Conservation (phyloP, 2,329 filamentous ascomycete genomes). For the Aspergillus udagawae region DNA sequence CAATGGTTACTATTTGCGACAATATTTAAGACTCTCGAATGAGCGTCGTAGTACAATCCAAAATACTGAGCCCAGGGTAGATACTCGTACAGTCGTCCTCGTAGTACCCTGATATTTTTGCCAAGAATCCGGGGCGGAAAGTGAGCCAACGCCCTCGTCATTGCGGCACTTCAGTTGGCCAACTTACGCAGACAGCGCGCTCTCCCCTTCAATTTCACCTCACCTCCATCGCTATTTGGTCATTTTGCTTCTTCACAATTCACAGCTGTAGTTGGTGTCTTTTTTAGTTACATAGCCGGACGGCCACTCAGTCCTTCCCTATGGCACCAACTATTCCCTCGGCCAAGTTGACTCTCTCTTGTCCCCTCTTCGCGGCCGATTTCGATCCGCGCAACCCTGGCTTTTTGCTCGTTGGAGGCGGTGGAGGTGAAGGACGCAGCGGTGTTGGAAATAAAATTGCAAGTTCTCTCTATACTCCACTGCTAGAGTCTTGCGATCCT, state of each 20-base stretch:
- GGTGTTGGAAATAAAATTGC: constrained; percentile 87
- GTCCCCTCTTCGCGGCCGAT: constrained; percentile 81
- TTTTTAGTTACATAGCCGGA: constrained; percentile 1
- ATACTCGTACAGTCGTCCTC: background rate
- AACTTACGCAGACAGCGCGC: background rate
- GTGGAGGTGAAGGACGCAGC: constrained; percentile 75
- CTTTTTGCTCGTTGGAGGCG: constrained; percentile 77
- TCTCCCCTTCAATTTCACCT: background rate
- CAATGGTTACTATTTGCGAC: background rate
- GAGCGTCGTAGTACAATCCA: background rate
- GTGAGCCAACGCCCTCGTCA: constrained; percentile 2
- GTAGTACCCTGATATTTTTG: constrained; percentile 1
- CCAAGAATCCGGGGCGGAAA: constrained; percentile 27
- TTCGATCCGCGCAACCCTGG: constrained; percentile 78
- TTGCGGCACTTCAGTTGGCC: background rate
- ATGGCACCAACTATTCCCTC: constrained; percentile 40
- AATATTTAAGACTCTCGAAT: background rate
- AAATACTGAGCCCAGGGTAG: background rate
- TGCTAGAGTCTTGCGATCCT: background rate
- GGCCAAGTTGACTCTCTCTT: constrained; percentile 67
- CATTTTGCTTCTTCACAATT: constrained; percentile 6
- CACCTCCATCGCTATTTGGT: background rate
- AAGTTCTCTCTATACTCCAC: constrained; percentile 31
- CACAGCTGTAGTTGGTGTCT: background rate
- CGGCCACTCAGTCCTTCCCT: constrained; percentile 1